Conservation (phyloP, 139 green algal species). For the Closterium sp. region DNA sequence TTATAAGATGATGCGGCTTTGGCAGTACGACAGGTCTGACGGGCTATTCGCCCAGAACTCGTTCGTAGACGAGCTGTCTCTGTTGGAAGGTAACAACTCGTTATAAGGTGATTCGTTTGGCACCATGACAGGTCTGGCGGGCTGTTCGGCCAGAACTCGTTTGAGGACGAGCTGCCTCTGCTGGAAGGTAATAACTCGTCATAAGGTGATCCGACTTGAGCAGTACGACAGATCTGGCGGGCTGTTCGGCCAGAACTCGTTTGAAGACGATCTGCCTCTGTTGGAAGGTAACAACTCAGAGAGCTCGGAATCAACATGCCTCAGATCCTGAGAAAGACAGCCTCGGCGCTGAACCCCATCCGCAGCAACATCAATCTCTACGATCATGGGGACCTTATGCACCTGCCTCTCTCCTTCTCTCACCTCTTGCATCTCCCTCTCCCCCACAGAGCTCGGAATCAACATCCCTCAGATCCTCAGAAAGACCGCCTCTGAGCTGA, state of each 20-base stretch:
- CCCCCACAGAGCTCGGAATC: constrained; percentile 84
- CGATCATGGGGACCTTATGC: constrained; percentile 83
- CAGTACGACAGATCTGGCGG: background rate
- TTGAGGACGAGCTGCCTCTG: background rate
- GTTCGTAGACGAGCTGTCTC: background rate
- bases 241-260: background rate
- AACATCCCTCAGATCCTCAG: constrained; percentile 79
- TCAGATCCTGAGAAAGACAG: constrained; percentile 73
- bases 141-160: background rate
- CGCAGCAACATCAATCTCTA: constrained; percentile 61
- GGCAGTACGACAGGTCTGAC: background rate
- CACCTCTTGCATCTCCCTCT: background rate
- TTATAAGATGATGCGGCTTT: background rate
- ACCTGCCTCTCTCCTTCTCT: constrained; percentile 78
- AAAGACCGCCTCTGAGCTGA: constrained; percentile 70
- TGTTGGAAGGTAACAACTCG: background rate
- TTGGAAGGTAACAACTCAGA: background rate
- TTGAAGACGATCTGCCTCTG: background rate
- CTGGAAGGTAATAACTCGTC: background rate
- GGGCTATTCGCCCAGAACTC: background rate
- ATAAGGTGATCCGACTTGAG: background rate
- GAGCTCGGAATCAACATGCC: constrained; percentile 91
- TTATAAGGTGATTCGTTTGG: background rate
- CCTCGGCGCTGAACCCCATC: constrained; percentile 64
- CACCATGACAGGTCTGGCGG: background rate